These are phyloP conservation scores for Colletotrichum acutatum DNA, from an alignment of 2,329 filamentous ascomycete species.

Conservation along the genomic window DNA sequence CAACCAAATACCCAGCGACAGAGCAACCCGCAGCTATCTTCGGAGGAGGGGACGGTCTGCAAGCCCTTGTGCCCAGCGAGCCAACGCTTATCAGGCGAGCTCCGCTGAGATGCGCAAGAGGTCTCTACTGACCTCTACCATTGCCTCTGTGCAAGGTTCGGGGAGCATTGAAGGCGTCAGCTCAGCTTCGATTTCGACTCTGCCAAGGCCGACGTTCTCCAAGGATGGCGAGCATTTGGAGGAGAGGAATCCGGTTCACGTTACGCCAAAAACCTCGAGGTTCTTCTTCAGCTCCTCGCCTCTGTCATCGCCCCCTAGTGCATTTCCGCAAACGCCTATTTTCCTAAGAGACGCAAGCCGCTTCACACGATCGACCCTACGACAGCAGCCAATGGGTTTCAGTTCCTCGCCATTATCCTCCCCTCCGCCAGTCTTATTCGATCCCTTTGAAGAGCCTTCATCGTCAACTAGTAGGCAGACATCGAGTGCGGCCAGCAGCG, in stretches of 20 bases:
- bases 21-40: conserved; percentile 38
- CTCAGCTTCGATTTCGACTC: neutral
- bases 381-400: neutral
- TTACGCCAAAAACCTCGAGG: conserved; percentile 15
- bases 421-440: conserved; percentile 63
- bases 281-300: conserved; percentile 44
- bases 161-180: neutral
- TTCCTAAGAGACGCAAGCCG: neutral
- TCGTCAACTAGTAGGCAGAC: conserved; percentile 47
- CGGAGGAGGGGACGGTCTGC: conserved; percentile 11
- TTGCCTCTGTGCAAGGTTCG: neutral
- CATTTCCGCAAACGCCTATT: conserved; percentile 6
- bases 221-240: neutral
- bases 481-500: conserved; percentile 49
- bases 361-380: neutral
- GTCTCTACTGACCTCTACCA: conserved; percentile 15
- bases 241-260: neutral
- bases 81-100: conserved; percentile 18
- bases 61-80: conserved; percentile 12
- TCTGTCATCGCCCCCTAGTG: conserved; percentile 47
- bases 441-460: conserved; percentile 56
- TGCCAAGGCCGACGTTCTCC: neutral
- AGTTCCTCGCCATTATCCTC: conserved; percentile 69
- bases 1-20: conserved; percentile 28
- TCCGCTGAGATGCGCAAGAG: conserved; percentile 23